These are phyloP conservation scores for Xylaria palmicola DNA, from an alignment of 495 filamentous ascomycete genomes.

Conservation along the genomic window DNA sequence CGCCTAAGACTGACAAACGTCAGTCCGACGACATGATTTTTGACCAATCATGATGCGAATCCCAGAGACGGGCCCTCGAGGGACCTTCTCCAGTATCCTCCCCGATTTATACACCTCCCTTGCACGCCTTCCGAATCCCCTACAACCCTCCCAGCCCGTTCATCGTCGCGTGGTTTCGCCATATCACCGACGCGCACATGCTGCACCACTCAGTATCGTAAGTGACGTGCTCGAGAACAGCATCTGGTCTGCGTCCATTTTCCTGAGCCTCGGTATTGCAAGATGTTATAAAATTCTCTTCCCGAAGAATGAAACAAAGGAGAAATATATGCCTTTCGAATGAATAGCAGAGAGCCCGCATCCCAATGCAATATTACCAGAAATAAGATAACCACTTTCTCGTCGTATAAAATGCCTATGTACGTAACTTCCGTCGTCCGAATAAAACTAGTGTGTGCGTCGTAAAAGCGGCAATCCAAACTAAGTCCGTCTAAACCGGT, in stretches of 20 bases:
- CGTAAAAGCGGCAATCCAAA: conserved; percentile 36
- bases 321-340: conserved; percentile 32
- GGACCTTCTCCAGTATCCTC: neutral
- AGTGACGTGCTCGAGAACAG: neutral
- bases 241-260: neutral
- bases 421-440: conserved; percentile 28
- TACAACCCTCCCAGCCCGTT: neutral
- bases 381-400: conserved; percentile 35
- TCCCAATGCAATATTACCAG: conserved; percentile 45
- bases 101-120: conserved; percentile 4
- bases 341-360: conserved; percentile 31
- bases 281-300: conserved; percentile 3
- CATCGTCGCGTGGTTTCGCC: neutral
- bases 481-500: conserved; percentile 33
- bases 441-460: conserved; percentile 36
- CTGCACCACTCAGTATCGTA: neutral
- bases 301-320: conserved; percentile 10
- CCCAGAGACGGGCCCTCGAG: neutral
- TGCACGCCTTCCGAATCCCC: neutral
- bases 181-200: neutral
- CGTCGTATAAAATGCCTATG: conserved; percentile 37
- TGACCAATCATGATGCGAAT: neutral
- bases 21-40: neutral
- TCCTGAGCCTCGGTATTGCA: conserved; percentile 2
- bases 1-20: conserved; percentile 1